A percentile compares a stretch with the other conserved stretches of the same genome.
These are phyloP conservation scores for Calonectria henricotiae DNA, from an alignment of 2,329 filamentous ascomycete species.

Conservation along the genomic window DNA sequence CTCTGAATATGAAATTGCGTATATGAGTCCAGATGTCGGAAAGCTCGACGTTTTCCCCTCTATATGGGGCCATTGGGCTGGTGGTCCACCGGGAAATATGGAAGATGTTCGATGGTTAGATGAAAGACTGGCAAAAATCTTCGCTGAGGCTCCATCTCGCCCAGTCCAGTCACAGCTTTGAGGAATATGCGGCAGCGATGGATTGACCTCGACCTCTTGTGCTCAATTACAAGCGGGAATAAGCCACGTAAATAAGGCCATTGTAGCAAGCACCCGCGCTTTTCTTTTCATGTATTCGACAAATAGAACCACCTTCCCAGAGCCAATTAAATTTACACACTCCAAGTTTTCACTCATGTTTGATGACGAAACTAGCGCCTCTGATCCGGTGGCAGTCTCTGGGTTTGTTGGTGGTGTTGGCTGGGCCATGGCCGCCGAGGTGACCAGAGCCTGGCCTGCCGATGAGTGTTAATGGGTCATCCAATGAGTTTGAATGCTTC, in stretches of 20 bases:
- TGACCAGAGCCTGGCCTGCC: neutral
- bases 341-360: neutral
- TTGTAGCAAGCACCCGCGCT: no score
- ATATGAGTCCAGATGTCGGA: slow-evolving; percentile 57
- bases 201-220: neutral
- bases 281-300: no score
- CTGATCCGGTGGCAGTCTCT: neutral
- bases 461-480: neutral
- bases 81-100: slow-evolving; percentile 79
- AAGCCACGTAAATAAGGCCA: no score
- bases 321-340: neutral
- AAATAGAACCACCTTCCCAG: no score
- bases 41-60: slow-evolving; percentile 60
- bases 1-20: slow-evolving; percentile 80
- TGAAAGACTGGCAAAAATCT: slow-evolving; percentile 54
- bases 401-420: neutral
- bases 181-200: neutral
- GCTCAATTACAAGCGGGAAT: no score
- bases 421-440: neutral
- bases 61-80: slow-evolving; percentile 70
- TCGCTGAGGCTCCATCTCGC: slow-evolving; percentile 34
- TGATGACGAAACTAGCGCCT: neutral
- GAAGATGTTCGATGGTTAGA: slow-evolving; percentile 84
- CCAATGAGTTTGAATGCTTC: neutral
- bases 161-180: neutral